Percentiles rank a stretch among this genome's conserved stretches.
phyloP scores from a whole-genome alignment of 495 filamentous ascomycete species.

The Lasiosphaeria ovina region DNA sequence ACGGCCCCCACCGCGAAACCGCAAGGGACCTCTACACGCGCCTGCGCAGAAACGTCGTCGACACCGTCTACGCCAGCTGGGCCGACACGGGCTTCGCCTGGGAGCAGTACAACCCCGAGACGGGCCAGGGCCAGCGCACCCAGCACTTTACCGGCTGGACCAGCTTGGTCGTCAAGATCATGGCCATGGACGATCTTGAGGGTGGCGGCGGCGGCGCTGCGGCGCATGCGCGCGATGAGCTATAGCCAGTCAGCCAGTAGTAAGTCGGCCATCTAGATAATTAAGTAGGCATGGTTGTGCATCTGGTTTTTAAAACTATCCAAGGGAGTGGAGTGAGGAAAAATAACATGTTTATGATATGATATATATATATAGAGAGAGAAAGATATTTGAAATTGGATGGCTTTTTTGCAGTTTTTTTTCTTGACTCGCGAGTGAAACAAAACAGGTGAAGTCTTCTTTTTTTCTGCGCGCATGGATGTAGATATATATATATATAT shows the following conservation, averaged over 20 bases:
- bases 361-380: too few relatives aligned
- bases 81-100: constrained; percentile 91
- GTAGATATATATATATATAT: too few relatives aligned
- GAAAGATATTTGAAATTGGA: too few relatives aligned
- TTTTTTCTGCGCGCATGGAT: too few relatives aligned
- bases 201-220: constrained; percentile 10
- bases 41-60: constrained; percentile 79
- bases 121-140: constrained; percentile 85
- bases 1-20: constrained; percentile 66
- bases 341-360: too few relatives aligned
- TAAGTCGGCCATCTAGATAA: too few relatives aligned
- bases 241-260: constrained; percentile 14
- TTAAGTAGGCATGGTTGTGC: too few relatives aligned
- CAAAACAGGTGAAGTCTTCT: too few relatives aligned
- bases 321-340: too few relatives aligned
- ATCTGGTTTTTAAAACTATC: too few relatives aligned
- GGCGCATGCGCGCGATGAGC: constrained; percentile 32
- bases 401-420: too few relatives aligned
- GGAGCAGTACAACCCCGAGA: constrained; percentile 98
- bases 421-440: too few relatives aligned
- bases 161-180: constrained; percentile 94
- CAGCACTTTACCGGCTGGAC: constrained; percentile 99
- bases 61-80: constrained; percentile 87
- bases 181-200: constrained; percentile 67
- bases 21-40: constrained; percentile 72